Conservation (phyloP, 2,329 filamentous ascomycete genomes). For the Aureobasidium zeae region DNA sequence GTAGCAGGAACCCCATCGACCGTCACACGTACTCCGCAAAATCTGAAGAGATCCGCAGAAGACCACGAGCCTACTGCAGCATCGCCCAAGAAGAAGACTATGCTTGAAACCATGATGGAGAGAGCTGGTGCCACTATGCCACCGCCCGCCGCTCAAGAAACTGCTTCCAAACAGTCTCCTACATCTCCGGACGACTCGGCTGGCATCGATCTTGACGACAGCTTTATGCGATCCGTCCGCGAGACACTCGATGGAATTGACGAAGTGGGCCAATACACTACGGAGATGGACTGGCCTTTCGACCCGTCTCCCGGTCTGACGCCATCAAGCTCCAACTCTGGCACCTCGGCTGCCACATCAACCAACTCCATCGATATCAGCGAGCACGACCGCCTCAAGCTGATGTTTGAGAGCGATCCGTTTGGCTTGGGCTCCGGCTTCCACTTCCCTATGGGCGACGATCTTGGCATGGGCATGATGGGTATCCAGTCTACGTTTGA, state of each 20-base stretch:
- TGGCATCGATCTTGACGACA: slow-evolving; percentile 5
- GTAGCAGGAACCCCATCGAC: slow-evolving; percentile 24
- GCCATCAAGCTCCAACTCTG: slow-evolving; percentile 18
- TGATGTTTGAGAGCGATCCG: slow-evolving; percentile 29
- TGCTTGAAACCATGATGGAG: slow-evolving; percentile 22
- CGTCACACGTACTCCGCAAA: slow-evolving; percentile 16
- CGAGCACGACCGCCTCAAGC: slow-evolving; percentile 33
- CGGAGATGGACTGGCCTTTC: slow-evolving; percentile 17
- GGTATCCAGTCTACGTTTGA: slow-evolving; percentile 5
- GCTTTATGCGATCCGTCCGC: slow-evolving; percentile 15
- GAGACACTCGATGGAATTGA: slow-evolving; percentile 21
- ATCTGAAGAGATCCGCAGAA: slow-evolving; percentile 18
- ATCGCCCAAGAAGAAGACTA: slow-evolving; percentile 22
- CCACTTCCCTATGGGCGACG: slow-evolving; percentile 4
- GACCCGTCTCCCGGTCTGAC: slow-evolving; percentile 24
- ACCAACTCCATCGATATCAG: slow-evolving; percentile 35
- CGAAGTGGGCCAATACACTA: slow-evolving; percentile 17
- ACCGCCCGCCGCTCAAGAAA: slow-evolving; percentile 17
- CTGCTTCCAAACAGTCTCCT: slow-evolving; percentile 22
- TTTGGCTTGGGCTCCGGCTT: slow-evolving; percentile 19
- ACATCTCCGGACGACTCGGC: not conserved
- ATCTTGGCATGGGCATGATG: slow-evolving; percentile 10
- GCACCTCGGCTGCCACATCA: slow-evolving; percentile 31
- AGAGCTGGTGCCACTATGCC: slow-evolving; percentile 18
- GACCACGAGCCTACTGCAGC: slow-evolving; percentile 19